Base-by-base conservation (phyloP, 164 flowering plant genomes). In the Kingdonia uniflora region DNA sequence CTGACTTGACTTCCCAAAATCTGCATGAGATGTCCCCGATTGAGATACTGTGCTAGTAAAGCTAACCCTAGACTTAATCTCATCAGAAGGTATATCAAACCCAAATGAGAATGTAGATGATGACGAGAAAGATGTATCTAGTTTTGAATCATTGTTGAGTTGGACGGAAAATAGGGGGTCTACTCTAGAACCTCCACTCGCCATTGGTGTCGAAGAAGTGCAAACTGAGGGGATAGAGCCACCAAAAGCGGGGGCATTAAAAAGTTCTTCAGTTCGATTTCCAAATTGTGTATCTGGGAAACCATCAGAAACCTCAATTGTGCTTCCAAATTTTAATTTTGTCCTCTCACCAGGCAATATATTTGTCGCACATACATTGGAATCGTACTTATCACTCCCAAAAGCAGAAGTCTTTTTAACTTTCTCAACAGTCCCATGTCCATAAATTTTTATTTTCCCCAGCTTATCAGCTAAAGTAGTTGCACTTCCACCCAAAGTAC, bases 1-100 rank as follows among this genome's bases (percentile, higher is more conserved):
- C 10, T 54, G 55, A 29, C 60, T 62, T 23, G 82, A 71, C 44
- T 78, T 74, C 58, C 51, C 71, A 25, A 75, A 68, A 35, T 72
- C 79, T 11, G 56, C 40, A 60, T 45, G 53, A 19, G 76, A 60
- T 40, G 64, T 45, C 39, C 50, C 61, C 33, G 42, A 14, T 17
- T 17, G 59, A 44, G 67, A 72, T 41, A 41, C 66, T 25, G 60
- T 65, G 61, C 68, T 62, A 33, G 65, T 54, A 64, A 71, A 79
- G 60, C 41, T 21, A 61, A 72, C 76, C 24, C 47, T 60, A 37
- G 50, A 61, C 63, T 49, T 65, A 39, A 56, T 62, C 1, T 52
- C 75, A 54, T 56, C 19, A 46, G 47, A 19, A 50, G 75, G 40
- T 37, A 26, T 20, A 25, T 59, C 65, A 54, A 25, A 69, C 37